Base-by-base conservation (phyloP, 1,284 basidiomycete genomes). In the Agaricales sp. region DNA sequence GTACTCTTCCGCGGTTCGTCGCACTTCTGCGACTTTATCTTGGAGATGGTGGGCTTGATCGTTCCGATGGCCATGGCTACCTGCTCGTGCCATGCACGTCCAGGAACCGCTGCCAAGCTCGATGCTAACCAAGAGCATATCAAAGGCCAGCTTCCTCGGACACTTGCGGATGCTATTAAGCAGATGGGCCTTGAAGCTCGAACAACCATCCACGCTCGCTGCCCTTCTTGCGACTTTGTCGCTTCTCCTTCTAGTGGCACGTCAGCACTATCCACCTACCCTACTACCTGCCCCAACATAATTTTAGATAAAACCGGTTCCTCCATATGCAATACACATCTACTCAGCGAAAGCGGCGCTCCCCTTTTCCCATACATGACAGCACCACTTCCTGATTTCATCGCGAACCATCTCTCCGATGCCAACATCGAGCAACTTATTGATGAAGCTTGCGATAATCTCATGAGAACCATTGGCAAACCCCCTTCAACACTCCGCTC, bases 361-460 rank as follows among this genome's bases (percentile, higher is more conserved):
- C 30, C 30, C 11, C 12, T 37, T 11, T 16, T 11, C 30, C 30
- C 30, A 16, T 37, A 37, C 16, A 16, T 37, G 12, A 37, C 30
- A 11, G 30, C 30, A 16, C 16, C 30, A 12, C 11, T 37, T 37
- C 12, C 30, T 12, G 30, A 37, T 37, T 37, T 12, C 30, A 11
- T 37, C 11, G 30, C 30, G 12, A 11, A 16, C 12, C 12, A 37
- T 11, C 30, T 37, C 30, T 11, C 30, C 12, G 16, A 37, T 37
- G 12, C 30, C 30, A 16, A 37, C 16, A 16, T 37, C 30, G 30
- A 37, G 16, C 12, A 11, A 16, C 16, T 12, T 16, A 12, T 11
- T 37, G 63, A 66, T 49, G 16, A 18, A 14, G 52, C 54, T 16
- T 60, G 56, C 56, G 47, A 55, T 2, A 24, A 48, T 4, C 47